Base-by-base conservation (phyloP, 352 stramenopile species). In the Phytophthora pistaciae region DNA sequence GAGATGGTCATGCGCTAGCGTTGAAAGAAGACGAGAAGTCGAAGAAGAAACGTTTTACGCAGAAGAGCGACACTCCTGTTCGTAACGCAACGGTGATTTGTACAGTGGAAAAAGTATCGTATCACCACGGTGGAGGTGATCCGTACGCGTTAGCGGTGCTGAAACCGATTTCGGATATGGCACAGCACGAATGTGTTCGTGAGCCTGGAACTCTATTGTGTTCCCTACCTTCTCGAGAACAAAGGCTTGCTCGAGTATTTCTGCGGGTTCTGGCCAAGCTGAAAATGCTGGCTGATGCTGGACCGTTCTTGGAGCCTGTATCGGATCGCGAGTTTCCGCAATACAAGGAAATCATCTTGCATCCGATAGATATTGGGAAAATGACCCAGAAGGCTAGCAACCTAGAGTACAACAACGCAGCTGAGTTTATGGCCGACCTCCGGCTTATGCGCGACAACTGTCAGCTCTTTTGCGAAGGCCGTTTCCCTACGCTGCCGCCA, bases 311-410 rank as follows among this genome's bases (percentile, higher is more conserved):
- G 27, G 88, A 96, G 23, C 85, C 88, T 13, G 88, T 96, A 13
- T 94, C 88, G 3, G 84, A 88, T 63, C 75, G 68, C n/a, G 87
- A 96, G 25, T 96, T 96, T 46, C 88, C 88, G 0, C 83, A 93
- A 53, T 96, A 96, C 74, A 94, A 92, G 54, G 86, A 94, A 33
- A 94, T 96, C 44, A 78, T 96, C 18, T 70, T 85, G 42, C 72
- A 88, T 58, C 88, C 88, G 7, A 94, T 94, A 81, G 79, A 96
- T 67, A 76, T 96, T 14, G 75, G 64, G 2, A 87, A 79, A 68
- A 87, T 94, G 23, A 75, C 75, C 1, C 42, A 53, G 7, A 93
- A 94, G 54, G 83, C 83, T 1, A 84, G 83, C 33, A 68, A 76
- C 10, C 70, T 88, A 20, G 75, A 86, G 64, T 96, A 94, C 70